A percentile compares a stretch with the other conserved stretches of the same genome.
phyloP scores from a whole-genome alignment of 176 grass and related monocot genomes.

The Thalia dealbata region DNA sequence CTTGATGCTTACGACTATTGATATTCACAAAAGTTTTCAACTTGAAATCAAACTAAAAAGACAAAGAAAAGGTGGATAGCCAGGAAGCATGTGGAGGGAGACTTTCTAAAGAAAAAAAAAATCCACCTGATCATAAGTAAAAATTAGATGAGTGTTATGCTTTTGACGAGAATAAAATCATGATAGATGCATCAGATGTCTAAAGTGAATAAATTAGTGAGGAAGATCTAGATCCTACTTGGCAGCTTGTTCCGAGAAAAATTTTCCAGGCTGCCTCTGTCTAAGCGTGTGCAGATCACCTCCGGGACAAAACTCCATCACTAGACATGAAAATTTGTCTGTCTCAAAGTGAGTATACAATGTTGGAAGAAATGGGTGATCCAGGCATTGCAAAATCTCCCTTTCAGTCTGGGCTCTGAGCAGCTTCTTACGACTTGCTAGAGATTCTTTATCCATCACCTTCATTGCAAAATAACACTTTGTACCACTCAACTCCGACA shows the following conservation, averaged over 20 bases:
- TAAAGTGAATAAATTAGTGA: too few species aligned
- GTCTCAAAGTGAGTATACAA: not conserved
- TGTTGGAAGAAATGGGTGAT: slow-evolving; percentile 5
- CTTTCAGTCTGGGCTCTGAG: not conserved
- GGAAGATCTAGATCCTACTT: not conserved
- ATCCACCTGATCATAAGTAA: too few species aligned
- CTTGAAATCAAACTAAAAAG: too few species aligned
- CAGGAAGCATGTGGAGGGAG: too few species aligned
- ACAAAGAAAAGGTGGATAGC: too few species aligned
- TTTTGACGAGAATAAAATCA: too few species aligned
- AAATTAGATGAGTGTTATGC: too few species aligned
- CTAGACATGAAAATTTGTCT: not conserved
- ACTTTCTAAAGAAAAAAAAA: too few species aligned
- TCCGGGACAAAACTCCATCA: not conserved
- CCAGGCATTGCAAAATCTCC: not conserved
- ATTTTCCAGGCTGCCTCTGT: slow-evolving; percentile 1
- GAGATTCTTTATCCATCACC: slow-evolving; percentile 1
- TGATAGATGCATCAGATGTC: too few species aligned
- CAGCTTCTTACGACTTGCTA: slow-evolving; percentile 6
- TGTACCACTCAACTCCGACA: not conserved
- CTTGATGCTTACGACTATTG: too few species aligned
- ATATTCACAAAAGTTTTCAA: too few species aligned
- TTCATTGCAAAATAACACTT: not conserved
- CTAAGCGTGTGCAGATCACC: not conserved
- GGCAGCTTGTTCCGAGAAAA: not conserved